Percentiles rank a stretch among this genome's conserved stretches.
Conservation (phyloP, 345 rosid genomes). For the Kandelia obovata region DNA sequence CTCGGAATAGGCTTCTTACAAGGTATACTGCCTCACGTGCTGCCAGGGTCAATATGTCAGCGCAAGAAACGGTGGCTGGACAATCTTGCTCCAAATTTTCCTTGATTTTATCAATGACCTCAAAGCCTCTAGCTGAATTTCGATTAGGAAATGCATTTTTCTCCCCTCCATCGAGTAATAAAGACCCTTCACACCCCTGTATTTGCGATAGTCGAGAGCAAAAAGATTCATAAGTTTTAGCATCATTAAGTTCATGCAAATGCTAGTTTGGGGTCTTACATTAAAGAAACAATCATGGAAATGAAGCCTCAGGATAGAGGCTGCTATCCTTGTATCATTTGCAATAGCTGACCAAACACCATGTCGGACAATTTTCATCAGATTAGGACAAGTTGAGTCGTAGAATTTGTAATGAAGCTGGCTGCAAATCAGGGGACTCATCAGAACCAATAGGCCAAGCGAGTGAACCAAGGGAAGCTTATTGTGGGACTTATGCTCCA, state of each 20-base stretch:
- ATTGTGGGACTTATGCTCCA: conserved; percentile 24
- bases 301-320: conserved; percentile 63
- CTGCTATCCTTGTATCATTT: conserved; percentile 65
- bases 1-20: conserved; percentile 24
- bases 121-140: conserved; percentile 60
- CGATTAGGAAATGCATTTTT: conserved; percentile 43
- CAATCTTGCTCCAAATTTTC: conserved; percentile 52
- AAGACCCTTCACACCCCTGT: conserved; percentile 69
- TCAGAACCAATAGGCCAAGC: conserved; percentile 30
- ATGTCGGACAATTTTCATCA: conserved; percentile 37
- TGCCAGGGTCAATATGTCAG: conserved; percentile 58
- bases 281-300: conserved; percentile 68
- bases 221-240: neutral
- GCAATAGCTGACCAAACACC: conserved; percentile 50
- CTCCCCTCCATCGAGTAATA: conserved; percentile 61
- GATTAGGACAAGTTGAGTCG: conserved; percentile 42
- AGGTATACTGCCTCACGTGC: conserved; percentile 53
- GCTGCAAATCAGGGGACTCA: conserved; percentile 32
- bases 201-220: neutral
- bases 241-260: neutral
- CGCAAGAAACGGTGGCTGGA: conserved; percentile 57
- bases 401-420: conserved; percentile 60
- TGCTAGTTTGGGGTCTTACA: conserved; percentile 26
- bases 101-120: conserved; percentile 60
- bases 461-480: conserved; percentile 18